Conservation (phyloP, 1,284 basidiomycete species). For the Moesziomyces sp. region DNA sequence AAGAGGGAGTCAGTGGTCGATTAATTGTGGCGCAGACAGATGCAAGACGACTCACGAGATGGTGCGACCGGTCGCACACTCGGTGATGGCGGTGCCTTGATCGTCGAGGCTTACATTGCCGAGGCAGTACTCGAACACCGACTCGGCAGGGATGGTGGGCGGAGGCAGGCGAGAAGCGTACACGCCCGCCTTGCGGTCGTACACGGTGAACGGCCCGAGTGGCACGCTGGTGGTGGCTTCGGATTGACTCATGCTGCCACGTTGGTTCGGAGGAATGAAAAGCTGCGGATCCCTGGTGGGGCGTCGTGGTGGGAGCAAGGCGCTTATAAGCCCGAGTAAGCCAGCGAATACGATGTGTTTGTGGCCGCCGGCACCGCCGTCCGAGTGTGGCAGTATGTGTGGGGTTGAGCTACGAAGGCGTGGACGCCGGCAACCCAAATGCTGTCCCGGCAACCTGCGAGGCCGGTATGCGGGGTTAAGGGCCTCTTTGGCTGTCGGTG, state of each 20-base stretch:
- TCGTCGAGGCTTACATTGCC: slow-evolving; percentile 32
- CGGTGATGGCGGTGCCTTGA: slow-evolving; percentile 24
- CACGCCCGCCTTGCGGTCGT: slow-evolving; percentile 18
- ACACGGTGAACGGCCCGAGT: slow-evolving; percentile 20
- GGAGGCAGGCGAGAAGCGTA: slow-evolving; percentile 21
- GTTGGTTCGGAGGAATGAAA: background rate
- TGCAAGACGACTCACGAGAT: slow-evolving; percentile 19
- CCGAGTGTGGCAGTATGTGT: too few relatives aligned
- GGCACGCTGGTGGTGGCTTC: slow-evolving; percentile 1
- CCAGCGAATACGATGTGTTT: too few relatives aligned
- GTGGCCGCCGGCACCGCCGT: too few relatives aligned
- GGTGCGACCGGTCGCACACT: slow-evolving; percentile 14
- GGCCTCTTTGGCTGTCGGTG: too few relatives aligned
- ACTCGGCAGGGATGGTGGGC: slow-evolving; percentile 14
- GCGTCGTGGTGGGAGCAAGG: too few relatives aligned
- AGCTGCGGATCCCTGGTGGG: too few relatives aligned
- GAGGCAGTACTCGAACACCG: slow-evolving; percentile 25
- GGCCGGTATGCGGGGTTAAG: too few relatives aligned
- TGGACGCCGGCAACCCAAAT: too few relatives aligned
- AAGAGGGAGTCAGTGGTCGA: background rate
- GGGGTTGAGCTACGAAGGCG: too few relatives aligned
- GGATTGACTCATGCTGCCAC: slow-evolving; percentile 11
- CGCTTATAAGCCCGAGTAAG: too few relatives aligned
- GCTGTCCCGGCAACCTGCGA: too few relatives aligned
- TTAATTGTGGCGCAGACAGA: background rate